Evolutionary conservation across 139 green algal genomes (phyloP).

Genomic region (Nannochloris sp.): DNA sequence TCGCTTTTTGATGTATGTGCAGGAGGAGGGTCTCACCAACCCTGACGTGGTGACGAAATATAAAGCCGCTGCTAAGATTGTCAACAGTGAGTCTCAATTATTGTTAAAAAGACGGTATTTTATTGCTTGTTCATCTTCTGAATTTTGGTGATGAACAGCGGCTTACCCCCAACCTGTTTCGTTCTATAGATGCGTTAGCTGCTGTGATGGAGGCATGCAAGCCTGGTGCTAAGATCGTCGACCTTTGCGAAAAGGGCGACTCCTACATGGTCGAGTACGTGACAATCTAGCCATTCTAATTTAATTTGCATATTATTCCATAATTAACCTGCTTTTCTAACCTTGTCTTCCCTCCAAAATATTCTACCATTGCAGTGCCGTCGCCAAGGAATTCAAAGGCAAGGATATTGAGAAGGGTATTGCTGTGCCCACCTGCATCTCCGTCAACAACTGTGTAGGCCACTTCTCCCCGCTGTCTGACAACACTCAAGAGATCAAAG

Average conservation of each 20-base stretch:
- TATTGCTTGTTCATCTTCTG: neutral
- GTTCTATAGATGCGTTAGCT: slow-evolving; percentile 70
- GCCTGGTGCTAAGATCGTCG: slow-evolving; percentile 84
- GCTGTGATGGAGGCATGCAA: slow-evolving; percentile 63
- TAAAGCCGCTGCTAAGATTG: slow-evolving; percentile 95
- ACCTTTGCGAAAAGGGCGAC: slow-evolving; percentile 82
- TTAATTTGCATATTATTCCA: too few relatives aligned
- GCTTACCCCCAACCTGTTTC: neutral
- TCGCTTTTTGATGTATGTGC: neutral
- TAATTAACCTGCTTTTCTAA: too few relatives aligned
- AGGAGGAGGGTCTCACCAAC: slow-evolving; percentile 35
- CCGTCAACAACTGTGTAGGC: slow-evolving; percentile 83
- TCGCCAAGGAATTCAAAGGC: slow-evolving; percentile 84
- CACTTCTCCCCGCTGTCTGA: slow-evolving; percentile 81
- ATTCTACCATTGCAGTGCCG: slow-evolving; percentile 46
- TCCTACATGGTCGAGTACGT: slow-evolving; percentile 68
- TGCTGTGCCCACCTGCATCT: slow-evolving; percentile 93
- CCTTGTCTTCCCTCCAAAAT: neutral
- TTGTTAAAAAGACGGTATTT: neutral
- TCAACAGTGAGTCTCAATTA: slow-evolving; percentile 74
- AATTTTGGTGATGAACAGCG: neutral
- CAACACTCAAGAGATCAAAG: slow-evolving; percentile 61
- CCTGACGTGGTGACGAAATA: slow-evolving; percentile 98
- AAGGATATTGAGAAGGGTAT: slow-evolving; percentile 96
- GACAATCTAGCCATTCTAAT: neutral